Base-by-base conservation (phyloP, 129 eudicot genomes). In the Artemisia argyi region DNA sequence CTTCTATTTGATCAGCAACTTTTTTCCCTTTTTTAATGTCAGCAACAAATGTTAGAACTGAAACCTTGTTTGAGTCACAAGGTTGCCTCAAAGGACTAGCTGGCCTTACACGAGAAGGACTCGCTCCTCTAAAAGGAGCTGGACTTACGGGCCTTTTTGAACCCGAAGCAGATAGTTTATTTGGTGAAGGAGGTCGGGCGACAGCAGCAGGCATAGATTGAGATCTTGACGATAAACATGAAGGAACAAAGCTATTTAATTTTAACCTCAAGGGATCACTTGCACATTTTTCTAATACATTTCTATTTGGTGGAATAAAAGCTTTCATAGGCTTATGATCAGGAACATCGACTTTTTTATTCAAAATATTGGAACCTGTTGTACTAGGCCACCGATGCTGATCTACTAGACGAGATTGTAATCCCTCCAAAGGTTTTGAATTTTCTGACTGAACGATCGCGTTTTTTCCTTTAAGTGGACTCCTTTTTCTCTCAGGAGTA, bases 401-500 rank as follows among this genome's bases (percentile, higher is more conserved):
- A 66, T 88, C 96, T 18, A 83, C 79, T 42, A 83, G 50, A 39
- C 46, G 46, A 39, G 46, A 39, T 39, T 39, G 46, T 39, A 39
- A 39, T 39, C 46, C 46, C 46, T 39, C 46, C 46, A 39, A 39
- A 30, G 97, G 96, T 67, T 80, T 88, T 13, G 89, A 92, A 86
- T 95, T 95, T 83, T 95, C 96, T 7, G 89, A 84, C 54, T 83
- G 92, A 71, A 82, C 81, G 67, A 62, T 44, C 12, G 75, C 61
- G 39, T 84, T 83, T 74, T 86, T 93, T 32, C 97, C 97, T 65
- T 90, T 94, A 4, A 87, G 84, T 15, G 97, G 99, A 61, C 91
- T 95, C 61, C 92, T 78, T 86, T 82, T 89, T 66, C 96, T 89
- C 92, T 93, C 98, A 7, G 96, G 96, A 11, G 96, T 91, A 48